Conservation (phyloP, 495 filamentous ascomycete species). For the Lophiostoma macrostomum region DNA sequence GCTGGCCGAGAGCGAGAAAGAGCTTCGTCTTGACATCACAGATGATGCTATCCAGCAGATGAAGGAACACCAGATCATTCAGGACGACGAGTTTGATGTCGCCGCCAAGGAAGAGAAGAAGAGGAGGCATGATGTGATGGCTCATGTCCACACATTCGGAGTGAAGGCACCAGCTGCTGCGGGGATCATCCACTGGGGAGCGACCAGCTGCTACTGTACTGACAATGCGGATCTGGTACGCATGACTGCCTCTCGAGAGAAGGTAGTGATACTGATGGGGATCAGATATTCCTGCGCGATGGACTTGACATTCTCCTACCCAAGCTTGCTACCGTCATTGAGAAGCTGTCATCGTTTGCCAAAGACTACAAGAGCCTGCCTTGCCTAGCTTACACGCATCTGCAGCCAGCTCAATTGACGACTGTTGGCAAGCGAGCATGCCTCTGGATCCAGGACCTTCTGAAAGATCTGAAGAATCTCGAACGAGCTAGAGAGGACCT, state of each 20-base stretch:
- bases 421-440: slow-evolving; percentile 79
- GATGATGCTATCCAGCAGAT: slow-evolving; percentile 41
- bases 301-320: slow-evolving; percentile 73
- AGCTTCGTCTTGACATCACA: slow-evolving; percentile 34
- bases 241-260: not conserved
- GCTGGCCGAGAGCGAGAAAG: slow-evolving; percentile 43
- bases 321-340: slow-evolving; percentile 81
- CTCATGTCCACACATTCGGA: slow-evolving; percentile 72
- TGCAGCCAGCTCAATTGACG: slow-evolving; percentile 65
- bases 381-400: slow-evolving; percentile 80
- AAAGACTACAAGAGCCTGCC: slow-evolving; percentile 67
- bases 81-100: slow-evolving; percentile 75
- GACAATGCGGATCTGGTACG: slow-evolving; percentile 76
- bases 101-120: slow-evolving; percentile 78
- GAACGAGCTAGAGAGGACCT: slow-evolving; percentile 71
- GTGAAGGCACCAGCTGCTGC: slow-evolving; percentile 74
- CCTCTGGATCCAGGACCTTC: slow-evolving; percentile 84
- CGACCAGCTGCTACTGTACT: slow-evolving; percentile 53
- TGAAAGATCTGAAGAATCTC: slow-evolving; percentile 82
- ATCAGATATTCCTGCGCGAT: slow-evolving; percentile 68
- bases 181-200: slow-evolving; percentile 82
- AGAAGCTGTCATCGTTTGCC: slow-evolving; percentile 76
- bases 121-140: slow-evolving; percentile 57
- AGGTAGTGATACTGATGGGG: slow-evolving; percentile 4
- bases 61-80: slow-evolving; percentile 65